Conservation (phyloP, 2,329 filamentous ascomycete genomes). For the Camptophora hylomeconis region DNA sequence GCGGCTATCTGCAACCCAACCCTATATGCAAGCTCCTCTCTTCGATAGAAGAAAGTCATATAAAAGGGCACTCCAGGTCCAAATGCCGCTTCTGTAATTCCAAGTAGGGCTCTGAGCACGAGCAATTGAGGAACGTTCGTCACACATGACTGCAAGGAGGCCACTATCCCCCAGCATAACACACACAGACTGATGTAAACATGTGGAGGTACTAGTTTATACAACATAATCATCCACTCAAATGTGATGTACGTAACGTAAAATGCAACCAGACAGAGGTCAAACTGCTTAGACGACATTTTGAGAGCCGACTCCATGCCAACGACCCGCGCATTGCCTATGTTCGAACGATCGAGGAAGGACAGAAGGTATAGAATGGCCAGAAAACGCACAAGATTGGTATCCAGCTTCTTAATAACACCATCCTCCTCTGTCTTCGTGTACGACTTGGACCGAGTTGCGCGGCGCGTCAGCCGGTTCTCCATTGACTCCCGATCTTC, state of each 20-base stretch:
- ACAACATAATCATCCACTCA: constrained; percentile 54
- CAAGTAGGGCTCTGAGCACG: constrained; percentile 31
- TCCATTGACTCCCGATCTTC: constrained; percentile 1
- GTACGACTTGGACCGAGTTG: constrained; percentile 43
- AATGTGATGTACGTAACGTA: constrained; percentile 53
- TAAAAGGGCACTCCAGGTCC: constrained; percentile 52
- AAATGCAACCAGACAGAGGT: constrained; percentile 50
- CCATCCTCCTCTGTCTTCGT: constrained; percentile 55
- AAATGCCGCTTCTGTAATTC: constrained; percentile 49
- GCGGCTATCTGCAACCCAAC: constrained; percentile 79
- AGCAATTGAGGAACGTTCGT: constrained; percentile 41
- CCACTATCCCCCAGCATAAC: constrained; percentile 61
- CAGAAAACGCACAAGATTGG: constrained; percentile 65
- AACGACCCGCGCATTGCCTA: constrained; percentile 51
- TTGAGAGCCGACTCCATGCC: constrained; percentile 41
- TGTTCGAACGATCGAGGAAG: constrained; percentile 72
- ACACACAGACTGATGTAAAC: constrained; percentile 50
- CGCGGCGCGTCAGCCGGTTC: constrained; percentile 5
- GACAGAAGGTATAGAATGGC: constrained; percentile 71
- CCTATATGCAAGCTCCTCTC: constrained; percentile 66
- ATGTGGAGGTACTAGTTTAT: constrained; percentile 46
- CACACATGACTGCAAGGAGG: constrained; percentile 46
- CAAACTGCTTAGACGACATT: constrained; percentile 43
- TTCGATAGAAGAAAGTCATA: constrained; percentile 49
- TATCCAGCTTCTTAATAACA: constrained; percentile 64